Evolutionary conservation across 2,329 filamentous ascomycete genomes (phyloP).

Genomic region (Pleochaeta shiraiana): DNA sequence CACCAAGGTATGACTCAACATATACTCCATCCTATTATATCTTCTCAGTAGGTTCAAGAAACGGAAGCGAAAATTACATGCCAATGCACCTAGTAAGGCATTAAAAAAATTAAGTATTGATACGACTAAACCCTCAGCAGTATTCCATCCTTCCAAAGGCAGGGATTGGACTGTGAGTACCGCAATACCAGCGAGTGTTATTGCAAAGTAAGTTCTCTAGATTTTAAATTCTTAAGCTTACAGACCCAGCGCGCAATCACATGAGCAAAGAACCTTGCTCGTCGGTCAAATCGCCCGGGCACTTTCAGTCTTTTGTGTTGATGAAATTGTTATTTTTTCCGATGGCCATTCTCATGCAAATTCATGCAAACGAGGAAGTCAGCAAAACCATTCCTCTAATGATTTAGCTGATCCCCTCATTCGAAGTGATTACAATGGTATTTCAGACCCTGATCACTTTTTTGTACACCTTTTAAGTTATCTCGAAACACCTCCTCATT

Average conservation of each 20-base stretch:
- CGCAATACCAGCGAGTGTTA: slow-evolving; percentile 56
- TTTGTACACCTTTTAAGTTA: slow-evolving; percentile 59
- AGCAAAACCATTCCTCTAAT: slow-evolving; percentile 9
- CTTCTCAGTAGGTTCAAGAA: slow-evolving; percentile 12
- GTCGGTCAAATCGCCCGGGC: slow-evolving; percentile 62
- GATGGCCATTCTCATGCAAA: slow-evolving; percentile 29
- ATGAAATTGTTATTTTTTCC: slow-evolving; percentile 67
- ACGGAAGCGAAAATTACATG: slow-evolving; percentile 17
- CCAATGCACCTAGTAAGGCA: slow-evolving; percentile 11
- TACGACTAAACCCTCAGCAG: slow-evolving; percentile 42
- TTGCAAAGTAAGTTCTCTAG: slow-evolving; percentile 36
- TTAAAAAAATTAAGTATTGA: slow-evolving; percentile 20
- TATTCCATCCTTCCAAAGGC: slow-evolving; percentile 42
- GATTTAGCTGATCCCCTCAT: slow-evolving; percentile 24
- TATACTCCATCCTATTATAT: not conserved
- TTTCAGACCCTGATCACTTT: slow-evolving; percentile 56
- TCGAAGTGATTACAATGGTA: slow-evolving; percentile 35
- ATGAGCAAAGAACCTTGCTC: slow-evolving; percentile 49
- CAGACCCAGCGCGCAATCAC: slow-evolving; percentile 14
- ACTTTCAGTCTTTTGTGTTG: slow-evolving; percentile 61
- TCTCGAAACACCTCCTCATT: slow-evolving; percentile 65
- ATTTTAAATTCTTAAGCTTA: slow-evolving; percentile 2
- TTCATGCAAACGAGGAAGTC: slow-evolving; percentile 11
- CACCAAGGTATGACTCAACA: slow-evolving; percentile 10
- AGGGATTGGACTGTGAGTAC: slow-evolving; percentile 54